These are phyloP conservation scores for Paramecium pentaurelia DNA, from an alignment of 73 alveolate genomes.

Conservation along the genomic window DNA sequence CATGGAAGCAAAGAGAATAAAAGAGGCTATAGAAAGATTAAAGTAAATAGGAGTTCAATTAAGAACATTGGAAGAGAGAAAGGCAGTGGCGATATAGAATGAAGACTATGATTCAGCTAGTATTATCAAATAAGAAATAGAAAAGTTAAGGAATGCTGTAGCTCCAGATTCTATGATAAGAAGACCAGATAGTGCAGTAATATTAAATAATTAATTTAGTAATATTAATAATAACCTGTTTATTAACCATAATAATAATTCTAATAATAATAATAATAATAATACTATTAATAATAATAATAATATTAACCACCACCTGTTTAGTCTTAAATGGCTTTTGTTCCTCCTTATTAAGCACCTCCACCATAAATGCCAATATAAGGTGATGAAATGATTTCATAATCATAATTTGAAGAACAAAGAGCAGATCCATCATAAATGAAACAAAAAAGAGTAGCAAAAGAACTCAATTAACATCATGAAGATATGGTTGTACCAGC, in stretches of 20 bases:
- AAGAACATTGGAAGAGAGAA: conserved; percentile 79
- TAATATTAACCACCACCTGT: neutral
- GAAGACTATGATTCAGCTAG: conserved; percentile 91
- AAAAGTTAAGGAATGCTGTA: conserved; percentile 89
- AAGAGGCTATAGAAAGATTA: conserved; percentile 87
- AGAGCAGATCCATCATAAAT: conserved; percentile 26
- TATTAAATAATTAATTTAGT: neutral
- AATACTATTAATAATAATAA: neutral
- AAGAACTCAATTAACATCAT: conserved; percentile 64
- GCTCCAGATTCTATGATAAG: conserved; percentile 59
- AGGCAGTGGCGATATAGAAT: conserved; percentile 83
- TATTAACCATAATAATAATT: conserved; percentile 31
- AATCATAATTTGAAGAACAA: conserved; percentile 30
- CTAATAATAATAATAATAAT: neutral
- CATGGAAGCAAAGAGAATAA: conserved; percentile 88
- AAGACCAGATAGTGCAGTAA: conserved; percentile 7
- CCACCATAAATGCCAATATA: neutral
- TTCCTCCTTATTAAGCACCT: neutral
- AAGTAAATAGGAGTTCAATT: conserved; percentile 81
- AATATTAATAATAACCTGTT: conserved; percentile 41
- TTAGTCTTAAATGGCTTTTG: neutral
- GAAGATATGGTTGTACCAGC: conserved; percentile 86
- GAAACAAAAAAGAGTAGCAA: conserved; percentile 1
- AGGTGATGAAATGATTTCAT: conserved; percentile 55
- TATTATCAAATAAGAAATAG: conserved; percentile 94